These are phyloP conservation scores for Pseudogymnoascus verrucosus DNA, from an alignment of 2,329 filamentous ascomycete genomes.

Conservation along the genomic window DNA sequence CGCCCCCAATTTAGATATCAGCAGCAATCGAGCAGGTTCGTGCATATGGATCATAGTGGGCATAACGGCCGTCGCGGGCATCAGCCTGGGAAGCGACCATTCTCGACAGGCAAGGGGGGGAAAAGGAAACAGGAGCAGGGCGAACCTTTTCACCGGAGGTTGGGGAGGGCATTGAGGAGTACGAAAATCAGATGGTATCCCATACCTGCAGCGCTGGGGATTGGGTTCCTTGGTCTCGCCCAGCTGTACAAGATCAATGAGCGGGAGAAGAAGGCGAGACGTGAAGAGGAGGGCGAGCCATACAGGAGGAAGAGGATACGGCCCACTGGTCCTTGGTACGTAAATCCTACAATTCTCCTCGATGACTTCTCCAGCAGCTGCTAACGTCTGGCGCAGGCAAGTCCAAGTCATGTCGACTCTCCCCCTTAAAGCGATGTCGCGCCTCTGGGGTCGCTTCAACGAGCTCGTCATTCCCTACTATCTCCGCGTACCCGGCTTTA, in stretches of 20 bases:
- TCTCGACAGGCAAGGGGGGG: constrained; percentile 21
- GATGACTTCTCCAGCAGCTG: neutral
- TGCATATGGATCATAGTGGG: neutral
- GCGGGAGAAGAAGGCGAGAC: constrained; percentile 35
- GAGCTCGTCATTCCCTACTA: constrained; percentile 64
- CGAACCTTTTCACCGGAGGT: constrained; percentile 40
- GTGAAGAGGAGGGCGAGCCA: constrained; percentile 28
- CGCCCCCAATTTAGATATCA: neutral
- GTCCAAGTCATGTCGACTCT: constrained; percentile 69
- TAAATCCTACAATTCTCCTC: neutral
- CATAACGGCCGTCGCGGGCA: neutral
- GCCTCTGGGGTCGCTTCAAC: constrained; percentile 67
- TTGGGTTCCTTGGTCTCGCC: constrained; percentile 56
- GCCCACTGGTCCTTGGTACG: constrained; percentile 58
- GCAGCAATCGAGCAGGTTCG: neutral
- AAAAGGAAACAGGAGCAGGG: constrained; percentile 11
- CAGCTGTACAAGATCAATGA: constrained; percentile 56
- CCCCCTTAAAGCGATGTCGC: constrained; percentile 63
- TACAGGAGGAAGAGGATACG: constrained; percentile 48
- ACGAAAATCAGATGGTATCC: constrained; percentile 66
- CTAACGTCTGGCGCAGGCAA: constrained; percentile 37
- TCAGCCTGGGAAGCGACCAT: constrained; percentile 13
- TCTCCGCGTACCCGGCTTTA: constrained; percentile 64
- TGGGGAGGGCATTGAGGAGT: constrained; percentile 49
- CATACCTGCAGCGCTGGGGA: constrained; percentile 60